Conservation (phyloP, 129 eudicot genomes). For the Arctium minus region DNA sequence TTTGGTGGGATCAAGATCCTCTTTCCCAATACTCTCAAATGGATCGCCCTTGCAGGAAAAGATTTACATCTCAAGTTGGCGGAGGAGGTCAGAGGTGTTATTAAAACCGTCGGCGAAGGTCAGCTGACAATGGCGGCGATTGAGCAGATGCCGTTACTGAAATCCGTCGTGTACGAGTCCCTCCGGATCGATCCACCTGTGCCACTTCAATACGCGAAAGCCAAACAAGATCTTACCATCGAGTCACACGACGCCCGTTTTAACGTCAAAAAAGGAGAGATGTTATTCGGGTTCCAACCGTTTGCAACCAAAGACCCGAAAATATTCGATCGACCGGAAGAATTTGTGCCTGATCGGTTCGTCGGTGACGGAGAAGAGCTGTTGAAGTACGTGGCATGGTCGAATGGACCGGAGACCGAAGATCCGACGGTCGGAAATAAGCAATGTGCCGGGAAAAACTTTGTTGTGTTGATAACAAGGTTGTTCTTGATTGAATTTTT, state of each 20-base stretch:
- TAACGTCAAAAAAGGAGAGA: not conserved
- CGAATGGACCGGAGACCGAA: slow-evolving; percentile 59
- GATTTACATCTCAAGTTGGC: slow-evolving; percentile 40
- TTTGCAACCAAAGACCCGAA: not conserved
- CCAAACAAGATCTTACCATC: not conserved
- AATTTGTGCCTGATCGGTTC: not conserved
- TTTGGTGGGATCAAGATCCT: slow-evolving; percentile 56
- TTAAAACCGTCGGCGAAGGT: slow-evolving; percentile 39
- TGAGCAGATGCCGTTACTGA: slow-evolving; percentile 58
- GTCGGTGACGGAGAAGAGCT: not conserved
- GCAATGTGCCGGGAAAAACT: slow-evolving; percentile 72
- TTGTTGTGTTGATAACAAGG: slow-evolving; percentile 53
- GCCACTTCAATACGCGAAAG: not conserved
- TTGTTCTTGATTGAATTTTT: slow-evolving; percentile 50
- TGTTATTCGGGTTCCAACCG: not conserved
- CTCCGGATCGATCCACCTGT: slow-evolving; percentile 16
- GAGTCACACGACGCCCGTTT: not conserved
- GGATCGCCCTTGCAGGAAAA: slow-evolving; percentile 50
- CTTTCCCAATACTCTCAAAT: slow-evolving; percentile 53
- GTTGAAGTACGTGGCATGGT: slow-evolving; percentile 43
- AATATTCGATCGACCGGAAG: not conserved
- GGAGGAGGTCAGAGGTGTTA: slow-evolving; percentile 43
- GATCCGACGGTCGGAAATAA: slow-evolving; percentile 41
- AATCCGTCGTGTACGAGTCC: slow-evolving; percentile 57
- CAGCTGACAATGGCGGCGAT: slow-evolving; percentile 48